Evolutionary conservation across 768 basidiomycete species (phyloP).

Genomic region (Boletus rubropictus): DNA sequence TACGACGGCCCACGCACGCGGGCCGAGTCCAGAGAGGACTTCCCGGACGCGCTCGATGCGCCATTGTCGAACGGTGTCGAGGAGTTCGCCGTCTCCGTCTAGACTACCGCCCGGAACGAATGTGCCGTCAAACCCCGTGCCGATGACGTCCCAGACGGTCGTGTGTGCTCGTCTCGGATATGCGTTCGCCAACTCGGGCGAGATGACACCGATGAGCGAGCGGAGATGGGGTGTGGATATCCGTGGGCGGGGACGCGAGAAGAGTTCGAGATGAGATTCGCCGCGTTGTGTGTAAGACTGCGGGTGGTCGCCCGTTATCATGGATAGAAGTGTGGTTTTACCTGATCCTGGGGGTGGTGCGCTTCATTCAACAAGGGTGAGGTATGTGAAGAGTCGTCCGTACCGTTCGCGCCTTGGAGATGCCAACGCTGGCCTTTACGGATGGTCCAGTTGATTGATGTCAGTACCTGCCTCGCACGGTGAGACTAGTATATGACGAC

Average conservation of each 20-base stretch:
- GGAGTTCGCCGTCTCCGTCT: conserved; percentile 34
- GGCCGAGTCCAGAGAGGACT: conserved; percentile 63
- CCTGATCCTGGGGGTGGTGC: conserved; percentile 60
- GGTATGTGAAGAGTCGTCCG: background rate
- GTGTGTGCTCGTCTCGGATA: conserved; percentile 72
- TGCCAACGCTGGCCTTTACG: conserved; percentile 83
- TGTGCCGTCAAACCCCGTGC: conserved; percentile 84
- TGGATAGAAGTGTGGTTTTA: conserved; percentile 87
- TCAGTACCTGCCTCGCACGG: conserved; percentile 51
- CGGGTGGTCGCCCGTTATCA: conserved; percentile 92
- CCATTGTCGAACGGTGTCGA: conserved; percentile 30
- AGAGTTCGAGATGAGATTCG: conserved; percentile 46
- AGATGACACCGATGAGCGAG: conserved; percentile 69
- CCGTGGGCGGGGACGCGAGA: conserved; percentile 53
- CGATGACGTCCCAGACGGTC: conserved; percentile 74
- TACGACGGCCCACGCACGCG: conserved; percentile 40
- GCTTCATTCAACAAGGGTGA: background rate
- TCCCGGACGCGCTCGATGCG: conserved; percentile 44
- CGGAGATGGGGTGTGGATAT: conserved; percentile 67
- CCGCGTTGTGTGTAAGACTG: conserved; percentile 76
- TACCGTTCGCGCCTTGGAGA: conserved; percentile 84
- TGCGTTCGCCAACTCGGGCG: conserved; percentile 86
- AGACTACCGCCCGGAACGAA: conserved; percentile 52
- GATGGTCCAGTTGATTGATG: conserved; percentile 77
- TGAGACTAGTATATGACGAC: background rate